phyloP scores from a whole-genome alignment of 345 rosid species.

The Draba incana region DNA sequence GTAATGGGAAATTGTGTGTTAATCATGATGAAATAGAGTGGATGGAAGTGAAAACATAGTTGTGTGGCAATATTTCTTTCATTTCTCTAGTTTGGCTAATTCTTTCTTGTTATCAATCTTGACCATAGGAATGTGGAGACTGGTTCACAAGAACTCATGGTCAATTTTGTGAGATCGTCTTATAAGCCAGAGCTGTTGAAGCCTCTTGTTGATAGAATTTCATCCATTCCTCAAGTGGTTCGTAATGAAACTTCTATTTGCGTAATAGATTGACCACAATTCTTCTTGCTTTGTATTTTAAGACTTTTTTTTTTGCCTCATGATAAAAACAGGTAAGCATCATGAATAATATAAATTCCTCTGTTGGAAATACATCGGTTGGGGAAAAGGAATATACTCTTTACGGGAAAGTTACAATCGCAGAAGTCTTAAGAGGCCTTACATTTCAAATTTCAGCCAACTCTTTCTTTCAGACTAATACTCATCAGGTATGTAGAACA shows the following conservation, averaged over 20 bases:
- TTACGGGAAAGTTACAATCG: slow-evolving; percentile 70
- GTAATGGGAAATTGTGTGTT: neutral
- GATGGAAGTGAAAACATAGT: slow-evolving; percentile 16
- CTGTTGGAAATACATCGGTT: slow-evolving; percentile 88
- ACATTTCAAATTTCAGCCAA: slow-evolving; percentile 92
- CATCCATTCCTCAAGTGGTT: slow-evolving; percentile 88
- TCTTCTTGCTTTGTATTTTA: neutral
- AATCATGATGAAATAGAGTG: slow-evolving; percentile 1
- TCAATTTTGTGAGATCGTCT: slow-evolving; percentile 88
- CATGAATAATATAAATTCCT: slow-evolving; percentile 85
- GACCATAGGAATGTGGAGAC: slow-evolving; percentile 63
- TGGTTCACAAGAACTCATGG: slow-evolving; percentile 79
- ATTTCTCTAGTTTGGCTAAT: slow-evolving; percentile 22
- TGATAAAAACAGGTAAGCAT: slow-evolving; percentile 65
- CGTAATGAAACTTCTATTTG: slow-evolving; percentile 28
- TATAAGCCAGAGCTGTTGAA: slow-evolving; percentile 84
- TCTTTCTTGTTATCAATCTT: slow-evolving; percentile 31
- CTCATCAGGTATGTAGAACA: slow-evolving; percentile 63
- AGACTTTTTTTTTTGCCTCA: neutral
- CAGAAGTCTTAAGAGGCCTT: slow-evolving; percentile 80
- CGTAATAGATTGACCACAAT: neutral
- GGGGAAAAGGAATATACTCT: slow-evolving; percentile 89
- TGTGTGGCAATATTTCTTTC: neutral
- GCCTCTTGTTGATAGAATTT: slow-evolving; percentile 75
- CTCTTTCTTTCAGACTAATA: slow-evolving; percentile 94